These are phyloP conservation scores for Golovinomyces cichoracearum DNA, from an alignment of 2,329 filamentous ascomycete genomes.

Conservation along the genomic window DNA sequence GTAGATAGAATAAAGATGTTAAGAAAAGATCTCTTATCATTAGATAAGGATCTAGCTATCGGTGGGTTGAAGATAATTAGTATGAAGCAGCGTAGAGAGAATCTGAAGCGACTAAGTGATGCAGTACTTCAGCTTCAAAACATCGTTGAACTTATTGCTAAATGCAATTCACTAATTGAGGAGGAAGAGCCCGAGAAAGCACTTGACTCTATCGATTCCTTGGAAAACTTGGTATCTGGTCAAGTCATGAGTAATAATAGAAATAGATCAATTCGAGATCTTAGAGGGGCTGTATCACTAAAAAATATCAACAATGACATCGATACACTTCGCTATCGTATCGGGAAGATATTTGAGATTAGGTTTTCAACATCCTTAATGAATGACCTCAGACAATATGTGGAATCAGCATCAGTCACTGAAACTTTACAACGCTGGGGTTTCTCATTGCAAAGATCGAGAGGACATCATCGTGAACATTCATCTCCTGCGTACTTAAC, in stretches of 20 bases:
- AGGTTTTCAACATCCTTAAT: conserved; percentile 57
- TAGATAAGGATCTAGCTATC: conserved; percentile 70
- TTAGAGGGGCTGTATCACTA: conserved; percentile 52
- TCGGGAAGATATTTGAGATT: conserved; percentile 66
- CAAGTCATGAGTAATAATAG: conserved; percentile 17
- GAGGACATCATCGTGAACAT: conserved; percentile 40
- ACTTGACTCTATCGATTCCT: conserved; percentile 45
- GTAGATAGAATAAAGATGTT: conserved; percentile 64
- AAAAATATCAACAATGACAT: conserved; percentile 59
- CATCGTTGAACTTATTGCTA: conserved; percentile 47
- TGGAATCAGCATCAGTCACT: conserved; percentile 40
- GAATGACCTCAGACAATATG: conserved; percentile 54
- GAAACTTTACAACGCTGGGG: conserved; percentile 72
- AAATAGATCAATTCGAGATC: conserved; percentile 18
- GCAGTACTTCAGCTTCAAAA: conserved; percentile 60
- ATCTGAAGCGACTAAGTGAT: conserved; percentile 55
- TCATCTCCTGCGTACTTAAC: conserved; percentile 55
- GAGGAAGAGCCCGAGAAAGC: conserved; percentile 61
- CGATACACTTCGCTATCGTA: conserved; percentile 45
- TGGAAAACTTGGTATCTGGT: conserved; percentile 62
- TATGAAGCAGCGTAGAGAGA: conserved; percentile 47
- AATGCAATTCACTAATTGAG: conserved; percentile 61
- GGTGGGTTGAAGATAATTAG: conserved; percentile 68
- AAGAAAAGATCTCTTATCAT: conserved; percentile 47
- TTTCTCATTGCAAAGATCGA: conserved; percentile 43